These are phyloP conservation scores for Artemisia annua DNA, from an alignment of 129 eudicot genomes.

Conservation along the genomic window DNA sequence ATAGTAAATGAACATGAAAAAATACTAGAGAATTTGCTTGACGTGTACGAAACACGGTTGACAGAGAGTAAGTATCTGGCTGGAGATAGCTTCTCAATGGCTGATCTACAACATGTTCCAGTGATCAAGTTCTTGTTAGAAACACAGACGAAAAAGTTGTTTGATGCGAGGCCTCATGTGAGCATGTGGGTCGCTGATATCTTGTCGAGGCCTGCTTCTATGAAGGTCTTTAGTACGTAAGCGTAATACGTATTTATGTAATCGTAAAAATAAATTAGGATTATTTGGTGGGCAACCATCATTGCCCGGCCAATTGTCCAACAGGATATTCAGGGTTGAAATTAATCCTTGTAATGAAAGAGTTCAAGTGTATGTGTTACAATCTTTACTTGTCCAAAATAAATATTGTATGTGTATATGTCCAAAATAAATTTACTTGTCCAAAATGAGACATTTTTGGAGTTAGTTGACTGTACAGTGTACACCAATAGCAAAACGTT, in stretches of 20 bases:
- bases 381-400: too few species aligned
- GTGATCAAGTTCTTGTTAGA: slow-evolving; percentile 41
- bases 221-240: slow-evolving; percentile 40
- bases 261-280: too few species aligned
- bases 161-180: slow-evolving; percentile 45
- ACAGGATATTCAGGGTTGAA: too few species aligned
- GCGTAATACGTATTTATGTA: not conserved
- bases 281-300: too few species aligned
- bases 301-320: too few species aligned
- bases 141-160: slow-evolving; percentile 30
- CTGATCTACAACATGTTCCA: slow-evolving; percentile 59
- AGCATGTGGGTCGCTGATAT: slow-evolving; percentile 51
- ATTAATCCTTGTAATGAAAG: too few species aligned
- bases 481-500: too few species aligned
- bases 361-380: too few species aligned
- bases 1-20: slow-evolving; percentile 36
- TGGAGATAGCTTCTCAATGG: slow-evolving; percentile 49
- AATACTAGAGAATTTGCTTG: slow-evolving; percentile 48
- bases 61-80: slow-evolving; percentile 54
- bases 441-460: too few species aligned
- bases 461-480: too few species aligned
- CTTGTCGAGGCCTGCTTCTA: slow-evolving; percentile 60
- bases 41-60: slow-evolving; percentile 56
- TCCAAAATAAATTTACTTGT: too few species aligned
- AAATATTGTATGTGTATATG: too few species aligned